Conservation (phyloP, 139 green algal genomes). For the Coelastrella sp. region DNA sequence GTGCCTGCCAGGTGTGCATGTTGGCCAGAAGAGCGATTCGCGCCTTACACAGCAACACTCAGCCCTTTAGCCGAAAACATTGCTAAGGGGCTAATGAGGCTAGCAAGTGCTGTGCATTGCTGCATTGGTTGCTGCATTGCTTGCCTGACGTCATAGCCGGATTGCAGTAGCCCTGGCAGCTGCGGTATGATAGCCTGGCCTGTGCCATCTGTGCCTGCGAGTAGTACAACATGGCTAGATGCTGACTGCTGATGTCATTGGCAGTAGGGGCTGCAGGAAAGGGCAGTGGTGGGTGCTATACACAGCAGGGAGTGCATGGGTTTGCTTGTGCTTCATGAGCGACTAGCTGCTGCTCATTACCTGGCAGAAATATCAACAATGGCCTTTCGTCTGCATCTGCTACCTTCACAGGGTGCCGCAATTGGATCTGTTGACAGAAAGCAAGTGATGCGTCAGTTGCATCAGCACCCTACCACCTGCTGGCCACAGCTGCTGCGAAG, state of each 20-base stretch:
- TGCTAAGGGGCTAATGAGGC: no score
- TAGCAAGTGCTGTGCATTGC: no score
- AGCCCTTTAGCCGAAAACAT: no score
- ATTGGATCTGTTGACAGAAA: constrained; percentile 25
- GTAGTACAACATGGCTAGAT: no score
- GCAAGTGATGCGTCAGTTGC: not conserved
- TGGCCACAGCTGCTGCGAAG: not conserved
- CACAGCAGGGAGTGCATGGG: no score
- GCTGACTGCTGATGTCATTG: not conserved
- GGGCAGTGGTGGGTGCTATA: no score
- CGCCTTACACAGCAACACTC: no score
- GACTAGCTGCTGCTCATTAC: constrained; percentile 3
- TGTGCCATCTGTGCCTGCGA: constrained; percentile 78
- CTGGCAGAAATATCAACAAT: constrained; percentile 68
- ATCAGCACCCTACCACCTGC: not conserved
- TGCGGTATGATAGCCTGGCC: constrained; percentile 74
- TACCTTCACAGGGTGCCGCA: constrained; percentile 50
- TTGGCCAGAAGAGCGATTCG: no score
- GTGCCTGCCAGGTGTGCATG: no score
- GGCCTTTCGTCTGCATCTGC: constrained; percentile 46
- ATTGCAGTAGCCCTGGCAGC: constrained; percentile 49
- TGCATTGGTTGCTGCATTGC: not conserved
- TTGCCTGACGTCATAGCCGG: constrained; percentile 72
- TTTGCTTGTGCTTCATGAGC: no score
- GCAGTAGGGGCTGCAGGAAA: not conserved